phyloP scores from a whole-genome alignment of 345 rosid species.

The Eucalyptus polybractea region DNA sequence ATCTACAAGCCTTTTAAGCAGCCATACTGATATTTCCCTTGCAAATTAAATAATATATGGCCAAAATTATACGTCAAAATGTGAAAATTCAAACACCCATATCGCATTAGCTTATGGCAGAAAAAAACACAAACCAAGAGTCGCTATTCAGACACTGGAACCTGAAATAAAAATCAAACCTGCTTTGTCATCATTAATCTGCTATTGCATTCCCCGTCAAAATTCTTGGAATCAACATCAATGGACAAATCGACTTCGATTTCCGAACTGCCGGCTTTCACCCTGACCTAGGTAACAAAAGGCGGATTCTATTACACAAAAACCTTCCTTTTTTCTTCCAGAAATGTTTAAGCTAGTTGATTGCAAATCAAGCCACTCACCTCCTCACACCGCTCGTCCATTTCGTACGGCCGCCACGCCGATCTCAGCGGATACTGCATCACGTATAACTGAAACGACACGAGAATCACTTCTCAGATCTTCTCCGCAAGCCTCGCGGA shows the following conservation, averaged over 20 bases:
- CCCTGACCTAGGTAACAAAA: constrained; percentile 51
- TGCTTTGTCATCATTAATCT: constrained; percentile 35
- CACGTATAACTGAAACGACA: constrained; percentile 52
- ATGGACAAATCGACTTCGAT: constrained; percentile 67
- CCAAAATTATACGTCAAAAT: background rate
- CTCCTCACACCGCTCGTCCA: constrained; percentile 77
- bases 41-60: background rate
- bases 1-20: background rate
- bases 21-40: background rate
- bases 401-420: constrained; percentile 80
- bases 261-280: constrained; percentile 41
- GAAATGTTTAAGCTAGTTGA: background rate
- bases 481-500: background rate
- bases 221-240: constrained; percentile 42
- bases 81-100: background rate
- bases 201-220: constrained; percentile 19
- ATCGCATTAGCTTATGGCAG: background rate
- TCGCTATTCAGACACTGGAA: background rate
- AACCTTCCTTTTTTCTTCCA: background rate
- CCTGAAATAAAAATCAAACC: constrained; percentile 20
- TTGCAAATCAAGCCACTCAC: constrained; percentile 9
- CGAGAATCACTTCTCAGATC: background rate
- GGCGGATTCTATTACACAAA: background rate
- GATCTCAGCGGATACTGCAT: constrained; percentile 82
- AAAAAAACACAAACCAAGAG: background rate